Conservation (phyloP, 31 red algal genomes). For the Asparagopsis taxiformis region DNA sequence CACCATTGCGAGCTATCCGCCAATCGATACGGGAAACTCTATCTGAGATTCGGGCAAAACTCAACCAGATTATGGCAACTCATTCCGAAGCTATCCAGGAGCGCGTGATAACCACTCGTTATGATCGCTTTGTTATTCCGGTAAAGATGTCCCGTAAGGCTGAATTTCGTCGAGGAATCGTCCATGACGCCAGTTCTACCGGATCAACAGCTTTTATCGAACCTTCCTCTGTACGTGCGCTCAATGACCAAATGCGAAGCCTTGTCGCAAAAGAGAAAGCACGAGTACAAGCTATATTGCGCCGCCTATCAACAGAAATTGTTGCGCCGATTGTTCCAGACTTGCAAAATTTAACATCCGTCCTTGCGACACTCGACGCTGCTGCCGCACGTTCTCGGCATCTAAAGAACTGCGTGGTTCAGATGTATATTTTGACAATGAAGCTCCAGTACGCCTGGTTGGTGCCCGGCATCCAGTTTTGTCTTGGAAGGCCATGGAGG, state of each 20-base stretch:
- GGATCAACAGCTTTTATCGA: conserved; percentile 86
- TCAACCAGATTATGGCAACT: conserved; percentile 41
- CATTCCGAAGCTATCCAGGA: conserved; percentile 77
- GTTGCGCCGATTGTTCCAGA: conserved; percentile 56
- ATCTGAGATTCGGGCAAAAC: conserved; percentile 3
- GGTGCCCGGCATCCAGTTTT: conserved; percentile 83
- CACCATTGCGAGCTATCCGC: conserved; percentile 45
- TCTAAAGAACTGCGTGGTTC: conserved; percentile 45
- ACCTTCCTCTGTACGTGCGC: conserved; percentile 56
- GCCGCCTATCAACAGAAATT: conserved; percentile 29
- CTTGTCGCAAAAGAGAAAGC: conserved; percentile 69
- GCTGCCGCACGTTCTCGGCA: conserved; percentile 79
- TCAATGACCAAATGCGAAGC: conserved; percentile 54
- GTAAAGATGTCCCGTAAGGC: conserved; percentile 72
- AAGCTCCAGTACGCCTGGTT: conserved; percentile 40
- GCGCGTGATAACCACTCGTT: conserved; percentile 64
- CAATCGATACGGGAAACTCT: conserved; percentile 20
- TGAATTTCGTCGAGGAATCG: conserved; percentile 52
- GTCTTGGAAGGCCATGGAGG: conserved; percentile 48
- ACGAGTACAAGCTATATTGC: conserved; percentile 44
- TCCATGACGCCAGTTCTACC: conserved; percentile 82
- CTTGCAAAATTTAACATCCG: conserved; percentile 16
- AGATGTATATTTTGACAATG: conserved; percentile 54
- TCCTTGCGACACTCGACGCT: conserved; percentile 57
- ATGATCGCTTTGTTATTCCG: conserved; percentile 85